Evolutionary conservation across 1,284 basidiomycete genomes (phyloP).

Genomic region (Pseudozyma hubeiensis): DNA sequence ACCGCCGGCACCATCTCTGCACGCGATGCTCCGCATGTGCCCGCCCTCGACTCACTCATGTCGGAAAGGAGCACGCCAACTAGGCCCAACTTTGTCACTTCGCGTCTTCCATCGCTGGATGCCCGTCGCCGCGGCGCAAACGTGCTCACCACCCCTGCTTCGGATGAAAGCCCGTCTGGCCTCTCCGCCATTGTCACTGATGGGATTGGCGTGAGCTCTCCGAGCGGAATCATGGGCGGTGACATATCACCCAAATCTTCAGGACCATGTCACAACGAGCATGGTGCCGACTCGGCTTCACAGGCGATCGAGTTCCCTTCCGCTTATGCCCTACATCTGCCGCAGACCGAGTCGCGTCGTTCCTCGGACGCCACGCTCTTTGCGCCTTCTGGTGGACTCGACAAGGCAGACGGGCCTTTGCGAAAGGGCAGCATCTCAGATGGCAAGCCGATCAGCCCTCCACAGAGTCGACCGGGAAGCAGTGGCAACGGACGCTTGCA

Average conservation of each 20-base stretch:
- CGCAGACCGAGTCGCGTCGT: conserved; percentile 39
- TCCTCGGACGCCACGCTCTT: conserved; percentile 49
- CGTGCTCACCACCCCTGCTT: neutral
- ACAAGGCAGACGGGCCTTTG: conserved; percentile 14
- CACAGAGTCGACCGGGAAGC: conserved; percentile 27
- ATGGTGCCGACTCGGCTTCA: conserved; percentile 3
- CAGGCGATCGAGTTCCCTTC: conserved; percentile 25
- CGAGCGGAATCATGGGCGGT: conserved; percentile 12
- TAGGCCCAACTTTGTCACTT: conserved; percentile 21
- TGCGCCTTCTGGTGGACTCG: conserved; percentile 14
- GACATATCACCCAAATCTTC: conserved; percentile 26
- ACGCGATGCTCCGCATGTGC: conserved; percentile 1
- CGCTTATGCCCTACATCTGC: conserved; percentile 18
- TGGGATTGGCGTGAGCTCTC: neutral
- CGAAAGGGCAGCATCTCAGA: conserved; percentile 11
- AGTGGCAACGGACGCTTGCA: conserved; percentile 35
- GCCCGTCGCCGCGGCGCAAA: conserved; percentile 10
- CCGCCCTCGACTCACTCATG: conserved; percentile 17
- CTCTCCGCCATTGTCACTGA: conserved; percentile 19
- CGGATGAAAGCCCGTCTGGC: conserved; percentile 4
- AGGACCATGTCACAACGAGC: conserved; percentile 5
- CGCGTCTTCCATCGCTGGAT: conserved; percentile 22
- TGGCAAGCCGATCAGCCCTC: neutral
- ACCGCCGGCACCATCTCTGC: conserved; percentile 3
- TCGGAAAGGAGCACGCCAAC: conserved; percentile 17